Evolutionary conservation across 2,329 filamentous ascomycete genomes (phyloP), one percentile per base, ranked within the genome.

Genomic region (Phaeophleospora eucalypticola): DNA sequence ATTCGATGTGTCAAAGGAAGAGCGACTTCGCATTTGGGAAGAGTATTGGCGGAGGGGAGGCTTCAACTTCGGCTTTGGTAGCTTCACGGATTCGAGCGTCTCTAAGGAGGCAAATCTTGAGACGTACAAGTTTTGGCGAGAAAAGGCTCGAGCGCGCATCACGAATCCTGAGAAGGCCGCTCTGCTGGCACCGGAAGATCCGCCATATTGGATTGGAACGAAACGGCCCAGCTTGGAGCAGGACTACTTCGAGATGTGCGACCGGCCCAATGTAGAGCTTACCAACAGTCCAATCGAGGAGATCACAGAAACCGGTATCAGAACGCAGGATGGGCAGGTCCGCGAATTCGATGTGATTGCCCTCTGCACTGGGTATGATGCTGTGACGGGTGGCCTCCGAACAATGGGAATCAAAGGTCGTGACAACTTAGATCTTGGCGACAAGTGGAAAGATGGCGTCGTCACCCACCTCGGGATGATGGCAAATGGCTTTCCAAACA

Each of bases 211-310:
- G 0, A 72, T 69, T 41, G 69, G 70, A 10, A 72, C 69, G 6
- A 74, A 74, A 60, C 59, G 71, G 19, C 68, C 70, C 4, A 66
- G 62, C 21, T 62, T 74, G 2, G 71, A 74, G 52, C 71, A 72
- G 41, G 65, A 73, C 57, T 74, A 67, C 48, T 74, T 72, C 47
- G 71, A 74, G 56, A 61, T 67, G 56, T 57, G 72, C 9, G 67
- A 73, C 49, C 62, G 56, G 39, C 65, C 3, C 57, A 71, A 51
- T 46, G 71, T 71, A 36, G 66, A 73, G 41, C 59, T 71, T 36
- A 69, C 68, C 40, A 64, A 67, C 48, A 69, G 61, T 0, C 70
- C 71, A 0, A 70, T 75, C 39, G 55, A 60, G 10, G 66, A 69
- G 32, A 50, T 74, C n/a, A 69, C 61, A 0, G 66, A 71, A 57